Evolutionary conservation across 2,329 filamentous ascomycete species (phyloP).

Genomic region (Anthostomella pinea): DNA sequence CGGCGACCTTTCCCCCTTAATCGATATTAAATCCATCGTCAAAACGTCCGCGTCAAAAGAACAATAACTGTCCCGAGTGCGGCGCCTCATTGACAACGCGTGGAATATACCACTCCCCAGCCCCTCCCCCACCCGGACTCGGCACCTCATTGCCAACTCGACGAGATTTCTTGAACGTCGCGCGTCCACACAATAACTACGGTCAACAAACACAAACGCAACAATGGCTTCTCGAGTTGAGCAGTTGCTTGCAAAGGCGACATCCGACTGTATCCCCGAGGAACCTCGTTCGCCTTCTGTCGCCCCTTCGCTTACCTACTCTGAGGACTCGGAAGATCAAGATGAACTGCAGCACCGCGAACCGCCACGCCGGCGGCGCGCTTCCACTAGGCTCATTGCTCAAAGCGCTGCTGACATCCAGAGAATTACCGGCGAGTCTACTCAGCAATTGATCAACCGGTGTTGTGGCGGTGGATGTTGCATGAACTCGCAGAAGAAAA

Average conservation of each 20-base stretch:
- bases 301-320: slow-evolving; percentile 62
- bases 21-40: too few species aligned
- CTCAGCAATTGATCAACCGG: slow-evolving; percentile 57
- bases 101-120: too few species aligned
- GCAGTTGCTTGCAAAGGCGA: slow-evolving; percentile 39
- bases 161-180: too few species aligned
- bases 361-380: slow-evolving; percentile 55
- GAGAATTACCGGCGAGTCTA: slow-evolving; percentile 62
- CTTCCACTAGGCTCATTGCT: slow-evolving; percentile 66
- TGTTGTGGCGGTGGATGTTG: slow-evolving; percentile 66
- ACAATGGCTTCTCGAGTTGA: slow-evolving; percentile 34
- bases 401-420: slow-evolving; percentile 61
- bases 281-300: slow-evolving; percentile 47
- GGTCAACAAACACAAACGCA: too few species aligned
- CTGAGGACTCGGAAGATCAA: slow-evolving; percentile 59
- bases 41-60: too few species aligned
- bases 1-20: too few species aligned
- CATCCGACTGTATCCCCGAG: slow-evolving; percentile 42
- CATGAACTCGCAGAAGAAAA: slow-evolving; percentile 46
- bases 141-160: too few species aligned
- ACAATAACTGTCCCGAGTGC: too few species aligned
- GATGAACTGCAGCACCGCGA: slow-evolving; percentile 48
- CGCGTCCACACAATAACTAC: too few species aligned
- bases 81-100: too few species aligned
- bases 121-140: too few species aligned